Evolutionary conservation across 208 protist species (phyloP).

Genomic region (Angomonas deanei): DNA sequence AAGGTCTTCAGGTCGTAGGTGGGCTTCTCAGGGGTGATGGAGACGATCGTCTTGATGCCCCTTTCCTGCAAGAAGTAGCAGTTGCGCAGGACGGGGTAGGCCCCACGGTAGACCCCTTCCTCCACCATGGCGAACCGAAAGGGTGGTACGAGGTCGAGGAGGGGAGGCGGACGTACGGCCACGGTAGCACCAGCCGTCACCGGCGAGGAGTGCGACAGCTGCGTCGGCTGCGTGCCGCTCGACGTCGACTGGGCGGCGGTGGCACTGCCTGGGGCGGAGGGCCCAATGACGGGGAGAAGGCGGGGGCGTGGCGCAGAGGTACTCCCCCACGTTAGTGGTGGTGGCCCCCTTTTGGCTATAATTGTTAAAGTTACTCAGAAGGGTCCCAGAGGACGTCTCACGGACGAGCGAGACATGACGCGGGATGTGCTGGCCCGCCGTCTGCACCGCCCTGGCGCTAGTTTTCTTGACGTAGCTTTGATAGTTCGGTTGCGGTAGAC

Average conservation of each 20-base stretch:
- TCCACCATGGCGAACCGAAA: conserved; percentile 74
- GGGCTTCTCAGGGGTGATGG: conserved; percentile 71
- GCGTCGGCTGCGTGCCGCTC: neutral
- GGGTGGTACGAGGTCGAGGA: conserved; percentile 62
- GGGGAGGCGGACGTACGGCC: conserved; percentile 12
- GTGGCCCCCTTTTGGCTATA: neutral
- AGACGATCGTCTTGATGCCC: conserved; percentile 62
- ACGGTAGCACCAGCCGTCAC: neutral
- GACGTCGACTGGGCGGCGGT: neutral
- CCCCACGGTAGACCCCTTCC: conserved; percentile 72
- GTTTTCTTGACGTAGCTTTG: too few relatives aligned
- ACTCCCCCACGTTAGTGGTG: neutral
- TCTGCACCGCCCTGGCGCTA: too few relatives aligned
- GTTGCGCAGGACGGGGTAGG: conserved; percentile 82
- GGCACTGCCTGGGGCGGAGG: neutral
- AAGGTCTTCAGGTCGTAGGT: conserved; percentile 77
- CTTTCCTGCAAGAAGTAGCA: conserved; percentile 55
- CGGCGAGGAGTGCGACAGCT: neutral
- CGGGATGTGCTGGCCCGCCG: too few relatives aligned
- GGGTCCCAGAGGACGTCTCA: too few relatives aligned
- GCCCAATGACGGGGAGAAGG: neutral
- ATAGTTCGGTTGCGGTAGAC: too few relatives aligned
- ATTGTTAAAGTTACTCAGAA: too few relatives aligned
- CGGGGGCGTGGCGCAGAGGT: neutral
- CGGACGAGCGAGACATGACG: too few relatives aligned